These are phyloP conservation scores for Dioszegia hungarica DNA, from an alignment of 768 basidiomycete species.

Conservation along the genomic window DNA sequence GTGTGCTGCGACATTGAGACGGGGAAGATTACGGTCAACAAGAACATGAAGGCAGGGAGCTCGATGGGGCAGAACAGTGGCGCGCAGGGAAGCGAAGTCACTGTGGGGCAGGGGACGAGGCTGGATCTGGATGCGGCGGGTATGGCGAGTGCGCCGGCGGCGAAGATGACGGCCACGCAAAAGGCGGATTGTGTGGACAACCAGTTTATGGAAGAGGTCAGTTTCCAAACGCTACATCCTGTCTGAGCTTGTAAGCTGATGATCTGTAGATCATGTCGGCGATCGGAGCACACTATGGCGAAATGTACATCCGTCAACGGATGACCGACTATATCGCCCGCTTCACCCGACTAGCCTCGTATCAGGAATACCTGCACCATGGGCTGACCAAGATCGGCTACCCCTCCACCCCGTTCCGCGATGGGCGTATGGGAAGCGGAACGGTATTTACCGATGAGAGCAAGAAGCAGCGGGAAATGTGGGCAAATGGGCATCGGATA, in stretches of 20 bases:
- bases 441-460: slow-evolving; percentile 71
- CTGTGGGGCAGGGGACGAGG: slow-evolving; percentile 51
- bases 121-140: slow-evolving; percentile 17
- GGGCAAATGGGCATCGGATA: slow-evolving; percentile 71
- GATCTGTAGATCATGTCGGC: slow-evolving; percentile 69
- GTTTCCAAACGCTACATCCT: slow-evolving; percentile 49
- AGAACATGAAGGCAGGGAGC: slow-evolving; percentile 58
- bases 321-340: slow-evolving; percentile 84
- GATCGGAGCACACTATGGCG: slow-evolving; percentile 88
- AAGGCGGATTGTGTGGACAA: slow-evolving; percentile 68
- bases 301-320: slow-evolving; percentile 75
- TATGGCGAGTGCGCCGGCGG: slow-evolving; percentile 16
- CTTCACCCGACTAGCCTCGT: slow-evolving; percentile 81
- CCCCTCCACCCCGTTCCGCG: slow-evolving; percentile 55
- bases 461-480: slow-evolving; percentile 63
- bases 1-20: slow-evolving; percentile 84
- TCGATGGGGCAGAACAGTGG: background rate
- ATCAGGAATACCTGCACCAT: slow-evolving; percentile 77
- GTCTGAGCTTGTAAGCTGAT: background rate
- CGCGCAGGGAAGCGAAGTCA: slow-evolving; percentile 16
- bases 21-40: slow-evolving; percentile 79
- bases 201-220: slow-evolving; percentile 87
- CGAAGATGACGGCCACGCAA: slow-evolving; percentile 24
- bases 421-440: slow-evolving; percentile 69
- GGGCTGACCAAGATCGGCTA: slow-evolving; percentile 74